Base-by-base conservation (phyloP, 768 basidiomycete genomes). In the Kondoa malvinella region DNA sequence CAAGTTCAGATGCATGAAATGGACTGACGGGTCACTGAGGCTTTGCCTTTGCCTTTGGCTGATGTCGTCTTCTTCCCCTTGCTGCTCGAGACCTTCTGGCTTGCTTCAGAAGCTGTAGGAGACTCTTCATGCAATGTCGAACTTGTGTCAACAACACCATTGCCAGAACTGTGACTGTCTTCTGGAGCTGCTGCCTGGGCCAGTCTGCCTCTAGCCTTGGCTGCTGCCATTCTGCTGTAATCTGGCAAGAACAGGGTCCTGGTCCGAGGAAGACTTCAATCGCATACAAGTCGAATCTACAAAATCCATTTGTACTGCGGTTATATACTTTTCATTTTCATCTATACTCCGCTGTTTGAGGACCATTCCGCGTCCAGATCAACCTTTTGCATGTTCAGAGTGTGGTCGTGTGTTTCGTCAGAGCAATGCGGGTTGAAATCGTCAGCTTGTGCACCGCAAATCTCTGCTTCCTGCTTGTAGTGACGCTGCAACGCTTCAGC, bases 401-500 rank as follows among this genome's bases (percentile, higher is more conserved):
- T 21, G 21, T 50, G 40, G 21, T 50, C 40, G 21, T 50, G 40
- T 21, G 40, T 8, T 8, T 8, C 8, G 21, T 50, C 40, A 21
- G 12, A 8, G 40, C 40, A 50, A 21, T 50, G 40, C 8, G 40
- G 21, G 40, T 50, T 50, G 21, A 8, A 21, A 8, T 8, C 21
- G 8, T 50, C 40, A 8, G 8, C 12, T 50, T 8, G 8, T 8
- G 8, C 21, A 21, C 40, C 40, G 40, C 40, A 50, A 50, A 21
- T 50, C 40, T 50, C 40, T 50, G 8, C 12, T 50, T 50, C 40
- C 21, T 50, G 40, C 21, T 50, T 50, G 40, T 50, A 50, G 21
- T 50, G 40, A 8, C 40, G 40, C 40, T 50, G 40, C 40, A 69
- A 34, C 12, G 68, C 68, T 32, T 69, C 68, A 4, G 67, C n/a